Conservation (phyloP, 2,329 filamentous ascomycete genomes). For the Parascedosporium putredinis region DNA sequence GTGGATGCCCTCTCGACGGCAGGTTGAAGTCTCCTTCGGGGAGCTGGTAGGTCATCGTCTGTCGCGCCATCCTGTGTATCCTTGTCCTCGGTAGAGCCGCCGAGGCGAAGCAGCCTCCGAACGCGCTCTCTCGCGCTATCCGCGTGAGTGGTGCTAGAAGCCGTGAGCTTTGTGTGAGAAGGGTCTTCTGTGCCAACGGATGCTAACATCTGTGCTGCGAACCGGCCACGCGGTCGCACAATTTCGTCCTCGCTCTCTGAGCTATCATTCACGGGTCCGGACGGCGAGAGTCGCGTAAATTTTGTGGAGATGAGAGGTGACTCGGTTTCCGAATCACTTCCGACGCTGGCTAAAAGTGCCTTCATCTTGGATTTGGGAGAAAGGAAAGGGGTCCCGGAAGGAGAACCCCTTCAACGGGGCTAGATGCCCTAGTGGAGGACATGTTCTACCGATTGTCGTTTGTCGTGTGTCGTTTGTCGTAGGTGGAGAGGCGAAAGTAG, state of each 20-base stretch:
- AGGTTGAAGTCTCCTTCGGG: conserved; percentile 29
- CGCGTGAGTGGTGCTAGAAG: conserved; percentile 12
- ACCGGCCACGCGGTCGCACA: conserved; percentile 47
- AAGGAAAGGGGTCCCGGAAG: conserved; percentile 15
- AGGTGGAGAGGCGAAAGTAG: not conserved
- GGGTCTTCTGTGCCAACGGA: conserved; percentile 12
- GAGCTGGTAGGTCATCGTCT: conserved; percentile 29
- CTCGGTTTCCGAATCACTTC: conserved; percentile 39
- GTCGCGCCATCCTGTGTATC: conserved; percentile 22
- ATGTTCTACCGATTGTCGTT: not conserved
- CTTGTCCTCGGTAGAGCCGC: conserved; percentile 15
- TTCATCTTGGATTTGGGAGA: conserved; percentile 46
- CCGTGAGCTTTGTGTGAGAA: not conserved
- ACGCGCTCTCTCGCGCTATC: conserved; percentile 30
- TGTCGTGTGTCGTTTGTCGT: no score
- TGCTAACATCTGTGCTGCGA: conserved; percentile 54
- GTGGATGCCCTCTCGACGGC: conserved; percentile 23
- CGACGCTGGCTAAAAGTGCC: conserved; percentile 40
- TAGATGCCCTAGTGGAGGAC: conserved; percentile 5
- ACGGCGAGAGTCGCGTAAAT: conserved; percentile 8
- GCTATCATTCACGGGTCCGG: conserved; percentile 6
- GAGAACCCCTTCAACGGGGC: not conserved
- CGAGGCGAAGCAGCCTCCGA: conserved; percentile 29
- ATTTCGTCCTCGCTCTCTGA: conserved; percentile 19
- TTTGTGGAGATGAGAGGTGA: conserved; percentile 10